Evolutionary conservation across 495 filamentous ascomycete species (phyloP).

Genomic region (Penicillium fimorum): DNA sequence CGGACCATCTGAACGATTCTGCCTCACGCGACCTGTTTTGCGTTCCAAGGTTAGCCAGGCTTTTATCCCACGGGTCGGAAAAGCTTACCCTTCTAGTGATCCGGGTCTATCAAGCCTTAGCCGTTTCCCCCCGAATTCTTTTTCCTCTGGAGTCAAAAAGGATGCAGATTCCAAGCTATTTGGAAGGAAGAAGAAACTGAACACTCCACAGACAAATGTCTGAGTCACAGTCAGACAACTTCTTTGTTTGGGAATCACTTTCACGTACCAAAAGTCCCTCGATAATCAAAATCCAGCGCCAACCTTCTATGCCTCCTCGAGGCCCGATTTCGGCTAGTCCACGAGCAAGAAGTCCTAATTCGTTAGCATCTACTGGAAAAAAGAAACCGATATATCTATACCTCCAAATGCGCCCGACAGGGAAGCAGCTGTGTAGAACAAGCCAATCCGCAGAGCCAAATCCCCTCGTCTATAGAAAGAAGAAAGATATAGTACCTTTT

Average conservation of each 20-base stretch:
- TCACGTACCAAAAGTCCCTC: constrained; percentile 54
- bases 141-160: constrained; percentile 53
- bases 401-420: constrained; percentile 71
- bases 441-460: constrained; percentile 66
- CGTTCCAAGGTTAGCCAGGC: constrained; percentile 8
- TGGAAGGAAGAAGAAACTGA: constrained; percentile 57
- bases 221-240: constrained; percentile 21
- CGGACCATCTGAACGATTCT: constrained; percentile 42
- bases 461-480: constrained; percentile 71
- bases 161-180: constrained; percentile 50
- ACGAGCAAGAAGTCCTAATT: constrained; percentile 60
- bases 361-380: neutral
- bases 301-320: constrained; percentile 48
- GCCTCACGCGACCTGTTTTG: constrained; percentile 28
- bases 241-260: neutral
- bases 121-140: constrained; percentile 41
- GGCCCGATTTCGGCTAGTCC: constrained; percentile 64
- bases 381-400: constrained; percentile 12
- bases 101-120: constrained; percentile 38
- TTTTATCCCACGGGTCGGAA: neutral
- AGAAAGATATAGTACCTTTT: constrained; percentile 63
- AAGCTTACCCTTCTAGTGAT: constrained; percentile 31
- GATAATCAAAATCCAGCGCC: constrained; percentile 66
- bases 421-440: constrained; percentile 72
- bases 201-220: constrained; percentile 47